These are phyloP conservation scores for Ascodesmis nigricans DNA, from an alignment of 495 filamentous ascomycete species.

Conservation along the genomic window DNA sequence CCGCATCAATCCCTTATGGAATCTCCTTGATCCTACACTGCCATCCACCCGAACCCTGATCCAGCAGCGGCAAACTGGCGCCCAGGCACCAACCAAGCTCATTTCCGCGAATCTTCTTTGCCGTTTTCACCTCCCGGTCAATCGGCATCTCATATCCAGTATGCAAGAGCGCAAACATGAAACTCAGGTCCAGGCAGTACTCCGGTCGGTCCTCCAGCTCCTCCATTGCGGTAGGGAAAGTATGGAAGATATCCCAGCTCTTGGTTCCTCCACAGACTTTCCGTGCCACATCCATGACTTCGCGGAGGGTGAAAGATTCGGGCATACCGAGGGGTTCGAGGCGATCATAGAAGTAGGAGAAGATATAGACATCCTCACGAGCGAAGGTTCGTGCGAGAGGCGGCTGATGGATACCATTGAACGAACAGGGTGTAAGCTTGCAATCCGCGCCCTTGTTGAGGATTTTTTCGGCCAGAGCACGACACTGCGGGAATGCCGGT, in stretches of 20 bases:
- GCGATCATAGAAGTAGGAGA: constrained; percentile 95
- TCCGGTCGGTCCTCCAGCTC: constrained; percentile 65
- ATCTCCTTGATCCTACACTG: constrained; percentile 48
- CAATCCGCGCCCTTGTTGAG: constrained; percentile 71
- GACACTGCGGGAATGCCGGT: constrained; percentile 64
- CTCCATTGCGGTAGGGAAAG: constrained; percentile 45
- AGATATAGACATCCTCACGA: constrained; percentile 79
- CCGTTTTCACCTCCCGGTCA: constrained; percentile 84
- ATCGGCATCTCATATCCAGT: constrained; percentile 97
- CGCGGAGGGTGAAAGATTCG: constrained; percentile 70
- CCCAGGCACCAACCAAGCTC: constrained; percentile 96
- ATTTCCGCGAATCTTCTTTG: constrained; percentile 94
- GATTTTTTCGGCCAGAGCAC: constrained; percentile 69
- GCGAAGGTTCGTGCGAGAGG: constrained; percentile 81
- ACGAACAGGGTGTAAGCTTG: constrained; percentile 72
- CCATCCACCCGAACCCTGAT: constrained; percentile 47
- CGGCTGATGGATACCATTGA: constrained; percentile 91
- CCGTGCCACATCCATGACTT: constrained; percentile 61
- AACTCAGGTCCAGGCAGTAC: constrained; percentile 83
- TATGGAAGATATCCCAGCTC: constrained; percentile 56
- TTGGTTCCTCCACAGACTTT: constrained; percentile 64
- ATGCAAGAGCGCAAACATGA: constrained; percentile 78
- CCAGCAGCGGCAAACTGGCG: constrained; percentile 62
- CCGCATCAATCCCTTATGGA: constrained; percentile 22
- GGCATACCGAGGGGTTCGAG: constrained; percentile 84